Percentiles rank a stretch among this genome's conserved stretches.
Conservation (phyloP, 108 stramenopile species). For the Skeletonema grethae region DNA sequence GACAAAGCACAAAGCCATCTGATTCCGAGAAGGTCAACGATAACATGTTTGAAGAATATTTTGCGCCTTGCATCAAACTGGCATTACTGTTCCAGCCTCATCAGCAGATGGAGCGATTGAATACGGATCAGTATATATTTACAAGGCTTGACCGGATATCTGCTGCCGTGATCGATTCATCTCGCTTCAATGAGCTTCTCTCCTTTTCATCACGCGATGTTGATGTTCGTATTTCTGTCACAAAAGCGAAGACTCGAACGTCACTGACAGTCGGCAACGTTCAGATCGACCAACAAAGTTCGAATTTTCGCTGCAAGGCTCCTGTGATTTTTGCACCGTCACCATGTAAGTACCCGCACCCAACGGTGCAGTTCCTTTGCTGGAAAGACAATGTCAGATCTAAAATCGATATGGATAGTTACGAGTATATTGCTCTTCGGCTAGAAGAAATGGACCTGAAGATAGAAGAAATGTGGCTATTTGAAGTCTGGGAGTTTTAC, state of each 20-base stretch:
- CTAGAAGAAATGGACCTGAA: slow-evolving; percentile 86
- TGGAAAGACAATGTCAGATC: slow-evolving; percentile 81
- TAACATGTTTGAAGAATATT: slow-evolving; percentile 66
- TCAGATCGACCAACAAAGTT: slow-evolving; percentile 80
- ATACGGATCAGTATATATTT: slow-evolving; percentile 63
- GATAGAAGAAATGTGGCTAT: slow-evolving; percentile 74
- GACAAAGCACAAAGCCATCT: slow-evolving; percentile 54
- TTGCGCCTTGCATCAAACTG: slow-evolving; percentile 77
- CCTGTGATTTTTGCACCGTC: slow-evolving; percentile 81
- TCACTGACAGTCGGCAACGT: slow-evolving; percentile 68
- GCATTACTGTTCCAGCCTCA: slow-evolving; percentile 43
- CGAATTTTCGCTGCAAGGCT: slow-evolving; percentile 48
- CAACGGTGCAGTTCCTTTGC: slow-evolving; percentile 75
- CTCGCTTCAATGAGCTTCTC: slow-evolving; percentile 65
- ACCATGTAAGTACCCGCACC: slow-evolving; percentile 61
- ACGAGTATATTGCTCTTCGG: slow-evolving; percentile 66
- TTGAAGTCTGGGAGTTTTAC: slow-evolving; percentile 77
- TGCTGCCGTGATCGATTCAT: slow-evolving; percentile 75
- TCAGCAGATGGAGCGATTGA: slow-evolving; percentile 17
- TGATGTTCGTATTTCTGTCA: slow-evolving; percentile 72
- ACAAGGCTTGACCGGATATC: slow-evolving; percentile 63
- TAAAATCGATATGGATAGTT: slow-evolving; percentile 69
- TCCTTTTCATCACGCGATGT: slow-evolving; percentile 62
- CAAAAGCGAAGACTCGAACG: slow-evolving; percentile 70
- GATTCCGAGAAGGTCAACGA: slow-evolving; percentile 73